A percentile compares a stretch with the other conserved stretches of the same genome.
Evolutionary conservation across 176 grass and related monocot genomes (phyloP).

Genomic region (Phyllostachys edulis): DNA sequence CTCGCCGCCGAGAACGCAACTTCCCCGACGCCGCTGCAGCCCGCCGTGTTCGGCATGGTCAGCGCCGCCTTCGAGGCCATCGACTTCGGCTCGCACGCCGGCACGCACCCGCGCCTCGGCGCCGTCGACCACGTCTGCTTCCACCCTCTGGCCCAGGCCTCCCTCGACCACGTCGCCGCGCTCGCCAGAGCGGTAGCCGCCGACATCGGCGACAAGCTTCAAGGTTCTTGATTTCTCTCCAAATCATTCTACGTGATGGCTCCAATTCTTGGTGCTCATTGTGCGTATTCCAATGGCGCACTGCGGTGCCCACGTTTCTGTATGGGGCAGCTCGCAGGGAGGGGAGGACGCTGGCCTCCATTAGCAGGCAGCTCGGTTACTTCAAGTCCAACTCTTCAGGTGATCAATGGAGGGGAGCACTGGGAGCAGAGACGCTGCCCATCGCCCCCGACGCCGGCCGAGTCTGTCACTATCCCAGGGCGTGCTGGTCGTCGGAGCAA

Average conservation of each 20-base stretch:
- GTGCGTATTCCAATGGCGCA: background rate
- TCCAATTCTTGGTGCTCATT: background rate
- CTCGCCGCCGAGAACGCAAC: background rate
- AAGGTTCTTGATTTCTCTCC: background rate
- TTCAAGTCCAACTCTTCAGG: slow-evolving; percentile 64
- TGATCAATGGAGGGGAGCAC: slow-evolving; percentile 50
- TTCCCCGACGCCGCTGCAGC: slow-evolving; percentile 29
- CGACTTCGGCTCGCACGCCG: slow-evolving; percentile 52
- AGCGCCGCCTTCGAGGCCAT: slow-evolving; percentile 53
- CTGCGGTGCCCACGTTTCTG: slow-evolving; percentile 61
- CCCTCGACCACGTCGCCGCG: no score
- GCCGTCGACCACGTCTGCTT: slow-evolving; percentile 79
- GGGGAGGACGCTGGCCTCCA: slow-evolving; percentile 56
- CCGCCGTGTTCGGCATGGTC: slow-evolving; percentile 58
- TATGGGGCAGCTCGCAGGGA: slow-evolving; percentile 66
- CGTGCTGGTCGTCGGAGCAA: slow-evolving; percentile 62
- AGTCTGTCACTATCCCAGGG: slow-evolving; percentile 45
- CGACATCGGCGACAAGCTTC: no score
- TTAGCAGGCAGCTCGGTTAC: slow-evolving; percentile 76
- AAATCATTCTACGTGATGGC: background rate
- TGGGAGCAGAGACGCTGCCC: background rate
- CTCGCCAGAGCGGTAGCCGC: no score
- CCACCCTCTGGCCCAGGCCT: slow-evolving; percentile 51
- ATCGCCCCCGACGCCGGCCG: slow-evolving; percentile 48
- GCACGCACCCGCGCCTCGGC: slow-evolving; percentile 74